A percentile compares a stretch with the other conserved stretches of the same genome.
Conservation (phyloP, 176 grass and related monocot genomes). For the Hordeum marinum region DNA sequence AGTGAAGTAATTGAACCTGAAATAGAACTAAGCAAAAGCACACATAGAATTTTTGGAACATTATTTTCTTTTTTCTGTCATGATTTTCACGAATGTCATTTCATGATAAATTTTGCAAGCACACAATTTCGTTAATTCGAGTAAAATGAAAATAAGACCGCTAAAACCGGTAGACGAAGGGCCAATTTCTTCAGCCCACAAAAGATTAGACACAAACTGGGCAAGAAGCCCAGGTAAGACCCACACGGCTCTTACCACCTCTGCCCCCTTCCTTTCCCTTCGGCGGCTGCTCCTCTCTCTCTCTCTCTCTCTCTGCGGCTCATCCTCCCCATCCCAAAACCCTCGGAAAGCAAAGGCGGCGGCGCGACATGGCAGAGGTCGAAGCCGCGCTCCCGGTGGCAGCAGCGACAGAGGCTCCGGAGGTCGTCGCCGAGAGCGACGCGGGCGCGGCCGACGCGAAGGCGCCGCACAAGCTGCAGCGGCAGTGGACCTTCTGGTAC, state of each 20-base stretch:
- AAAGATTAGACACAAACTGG: background rate
- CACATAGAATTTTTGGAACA: no score
- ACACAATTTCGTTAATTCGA: no score
- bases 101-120: no score
- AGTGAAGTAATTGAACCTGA: no score
- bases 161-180: background rate
- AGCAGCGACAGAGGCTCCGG: background rate
- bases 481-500: slow-evolving; percentile 97
- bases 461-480: slow-evolving; percentile 65
- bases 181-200: background rate
- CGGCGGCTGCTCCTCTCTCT: background rate
- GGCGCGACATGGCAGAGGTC: slow-evolving; percentile 43
- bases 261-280: background rate
- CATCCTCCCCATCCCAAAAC: background rate
- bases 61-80: no score
- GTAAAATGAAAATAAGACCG: no score
- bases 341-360: slow-evolving; percentile 38
- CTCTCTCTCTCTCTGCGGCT: background rate
- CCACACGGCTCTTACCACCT: background rate
- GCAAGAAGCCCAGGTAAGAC: slow-evolving; percentile 1
- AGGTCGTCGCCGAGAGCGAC: slow-evolving; percentile 4
- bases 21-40: no score
- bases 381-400: slow-evolving; percentile 13
- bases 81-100: no score
- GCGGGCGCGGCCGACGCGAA: background rate